phyloP scores from a whole-genome alignment of 2,329 filamentous ascomycete species.

The Camptophora hylomeconis region DNA sequence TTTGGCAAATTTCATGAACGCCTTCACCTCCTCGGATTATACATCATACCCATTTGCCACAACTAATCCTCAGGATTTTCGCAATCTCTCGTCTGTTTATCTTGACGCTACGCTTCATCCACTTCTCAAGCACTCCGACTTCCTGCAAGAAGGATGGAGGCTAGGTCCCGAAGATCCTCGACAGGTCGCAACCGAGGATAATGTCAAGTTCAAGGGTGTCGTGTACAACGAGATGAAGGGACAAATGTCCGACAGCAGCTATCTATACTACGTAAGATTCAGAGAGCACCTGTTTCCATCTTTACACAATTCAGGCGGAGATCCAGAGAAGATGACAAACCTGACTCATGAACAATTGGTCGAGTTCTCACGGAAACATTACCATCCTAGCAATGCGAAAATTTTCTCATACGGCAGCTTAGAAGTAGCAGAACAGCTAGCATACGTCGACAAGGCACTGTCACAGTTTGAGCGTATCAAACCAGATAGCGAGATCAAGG shows the following conservation, averaged over 20 bases:
- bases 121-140: constrained; percentile 78
- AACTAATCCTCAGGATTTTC: constrained; percentile 88
- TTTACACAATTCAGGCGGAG: constrained; percentile 92
- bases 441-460: constrained; percentile 64
- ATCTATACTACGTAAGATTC: constrained; percentile 90
- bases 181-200: constrained; percentile 27
- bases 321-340: constrained; percentile 92
- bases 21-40: constrained; percentile 90
- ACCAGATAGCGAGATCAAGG: constrained; percentile 60
- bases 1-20: constrained; percentile 99
- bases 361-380: constrained; percentile 81
- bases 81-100: constrained; percentile 92
- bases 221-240: constrained; percentile 99
- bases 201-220: constrained; percentile 80
- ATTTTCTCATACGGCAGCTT: constrained; percentile 92
- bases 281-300: constrained; percentile 89
- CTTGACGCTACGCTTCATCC: constrained; percentile 88
- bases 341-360: constrained; percentile 82
- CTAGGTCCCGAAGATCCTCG: constrained; percentile 82
- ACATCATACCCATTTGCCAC: constrained; percentile 97
- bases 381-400: constrained; percentile 95
- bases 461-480: constrained; percentile 57
- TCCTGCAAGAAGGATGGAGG: constrained; percentile 92
- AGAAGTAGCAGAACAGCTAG: constrained; percentile 67
- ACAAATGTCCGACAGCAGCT: constrained; percentile 93